phyloP scores from a whole-genome alignment of 1,139 yeast genomes.

The Geotrichum reessii region DNA sequence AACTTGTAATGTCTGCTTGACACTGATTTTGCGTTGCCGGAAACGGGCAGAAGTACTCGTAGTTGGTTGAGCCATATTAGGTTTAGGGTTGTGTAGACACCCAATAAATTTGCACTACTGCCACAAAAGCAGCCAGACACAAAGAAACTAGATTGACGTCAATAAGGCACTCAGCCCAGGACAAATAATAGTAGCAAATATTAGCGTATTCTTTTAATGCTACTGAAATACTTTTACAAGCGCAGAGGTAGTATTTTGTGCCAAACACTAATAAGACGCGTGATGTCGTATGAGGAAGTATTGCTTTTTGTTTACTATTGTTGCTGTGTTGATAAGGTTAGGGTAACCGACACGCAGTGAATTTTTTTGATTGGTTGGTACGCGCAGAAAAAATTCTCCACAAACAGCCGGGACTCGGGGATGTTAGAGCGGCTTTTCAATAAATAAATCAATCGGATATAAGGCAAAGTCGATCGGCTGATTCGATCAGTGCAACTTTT shows the following conservation, averaged over 20 bases:
- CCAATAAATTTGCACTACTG: conserved; percentile 4
- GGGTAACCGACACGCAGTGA: neutral
- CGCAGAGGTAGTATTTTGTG: neutral
- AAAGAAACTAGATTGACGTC: neutral
- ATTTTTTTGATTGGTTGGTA: neutral
- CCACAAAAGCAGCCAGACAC: neutral
- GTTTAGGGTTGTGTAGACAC: conserved; percentile 4
- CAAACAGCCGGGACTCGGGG: neutral
- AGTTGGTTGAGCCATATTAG: conserved; percentile 10
- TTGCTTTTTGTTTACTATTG: neutral
- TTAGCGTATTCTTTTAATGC: neutral
- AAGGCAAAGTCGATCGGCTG: neutral
- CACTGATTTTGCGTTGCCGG: conserved; percentile 86
- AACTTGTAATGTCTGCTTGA: conserved; percentile 80
- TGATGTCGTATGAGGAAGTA: neutral
- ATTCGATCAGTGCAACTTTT: neutral
- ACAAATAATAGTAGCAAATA: neutral
- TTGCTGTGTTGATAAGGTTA: neutral
- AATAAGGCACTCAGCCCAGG: neutral
- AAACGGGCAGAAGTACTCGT: conserved; percentile 50
- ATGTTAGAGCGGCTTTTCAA: neutral
- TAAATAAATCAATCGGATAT: neutral
- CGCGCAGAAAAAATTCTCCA: neutral
- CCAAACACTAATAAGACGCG: neutral
- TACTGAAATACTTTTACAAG: neutral